Conservation (phyloP, 139 green algal genomes). For the Auxenochlorella pyrenoidosa region DNA sequence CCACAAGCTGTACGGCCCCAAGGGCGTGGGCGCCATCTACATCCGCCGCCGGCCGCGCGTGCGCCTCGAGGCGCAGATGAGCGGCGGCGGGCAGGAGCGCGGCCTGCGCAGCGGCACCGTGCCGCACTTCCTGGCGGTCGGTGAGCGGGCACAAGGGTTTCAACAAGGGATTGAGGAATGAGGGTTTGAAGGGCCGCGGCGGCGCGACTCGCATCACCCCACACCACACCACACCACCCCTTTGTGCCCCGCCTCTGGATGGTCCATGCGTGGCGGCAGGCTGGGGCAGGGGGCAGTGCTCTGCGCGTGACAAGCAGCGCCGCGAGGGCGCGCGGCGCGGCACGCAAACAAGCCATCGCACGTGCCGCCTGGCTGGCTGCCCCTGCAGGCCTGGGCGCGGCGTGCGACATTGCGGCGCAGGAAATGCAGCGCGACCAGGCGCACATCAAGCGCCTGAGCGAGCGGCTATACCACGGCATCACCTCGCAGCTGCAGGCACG, state of each 20-base stretch:
- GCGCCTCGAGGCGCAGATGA: slow-evolving; percentile 95
- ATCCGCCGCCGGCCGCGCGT: slow-evolving; percentile 93
- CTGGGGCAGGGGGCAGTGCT: too few relatives aligned
- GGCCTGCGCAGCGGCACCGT: slow-evolving; percentile 89
- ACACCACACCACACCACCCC: too few relatives aligned
- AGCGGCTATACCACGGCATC: slow-evolving; percentile 87
- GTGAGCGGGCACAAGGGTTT: background rate
- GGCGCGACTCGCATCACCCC: too few relatives aligned
- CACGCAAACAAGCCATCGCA: too few relatives aligned
- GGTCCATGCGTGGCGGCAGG: too few relatives aligned
- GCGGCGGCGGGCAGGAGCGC: slow-evolving; percentile 95
- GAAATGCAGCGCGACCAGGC: slow-evolving; percentile 85
- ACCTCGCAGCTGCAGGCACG: slow-evolving; percentile 86
- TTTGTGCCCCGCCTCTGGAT: too few relatives aligned
- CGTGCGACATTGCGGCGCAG: slow-evolving; percentile 80
- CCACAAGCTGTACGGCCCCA: slow-evolving; percentile 99
- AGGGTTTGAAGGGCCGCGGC: too few relatives aligned
- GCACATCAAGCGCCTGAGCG: slow-evolving; percentile 79
- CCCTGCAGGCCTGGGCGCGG: slow-evolving; percentile 78
- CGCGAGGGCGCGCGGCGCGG: too few relatives aligned
- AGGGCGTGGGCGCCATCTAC: slow-evolving; percentile 96
- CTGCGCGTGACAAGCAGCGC: too few relatives aligned
- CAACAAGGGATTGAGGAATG: too few relatives aligned
- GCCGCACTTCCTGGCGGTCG: slow-evolving; percentile 89
- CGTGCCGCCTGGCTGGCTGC: background rate